phyloP scores from a whole-genome alignment of 2,329 filamentous ascomycete species.

The Cladosporium sp. region DNA sequence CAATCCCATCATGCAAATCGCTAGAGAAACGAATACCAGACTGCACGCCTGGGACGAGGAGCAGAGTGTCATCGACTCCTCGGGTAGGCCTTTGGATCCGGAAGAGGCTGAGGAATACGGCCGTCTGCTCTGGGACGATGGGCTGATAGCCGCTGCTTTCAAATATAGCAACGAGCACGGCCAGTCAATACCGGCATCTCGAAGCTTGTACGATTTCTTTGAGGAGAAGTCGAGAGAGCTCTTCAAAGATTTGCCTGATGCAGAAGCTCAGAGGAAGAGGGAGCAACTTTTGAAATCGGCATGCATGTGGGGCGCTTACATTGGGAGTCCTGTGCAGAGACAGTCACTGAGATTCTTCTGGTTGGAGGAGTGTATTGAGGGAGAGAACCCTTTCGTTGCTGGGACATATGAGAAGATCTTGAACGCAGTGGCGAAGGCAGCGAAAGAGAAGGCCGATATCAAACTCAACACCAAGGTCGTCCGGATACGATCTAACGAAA shows the following conservation, averaged over 20 bases:
- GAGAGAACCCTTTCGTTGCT: conserved; percentile 61
- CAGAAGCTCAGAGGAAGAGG: conserved; percentile 43
- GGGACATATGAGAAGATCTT: conserved; percentile 59
- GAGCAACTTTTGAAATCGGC: conserved; percentile 50
- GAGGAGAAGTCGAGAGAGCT: conserved; percentile 44
- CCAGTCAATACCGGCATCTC: conserved; percentile 47
- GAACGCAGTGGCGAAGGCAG: conserved; percentile 56
- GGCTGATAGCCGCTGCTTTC: conserved; percentile 65
- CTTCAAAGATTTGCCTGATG: conserved; percentile 33
- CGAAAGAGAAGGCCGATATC: conserved; percentile 52
- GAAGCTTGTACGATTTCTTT: conserved; percentile 57
- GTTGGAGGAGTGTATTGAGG: conserved; percentile 74
- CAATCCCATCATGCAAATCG: conserved; percentile 67
- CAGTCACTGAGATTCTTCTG: conserved; percentile 75
- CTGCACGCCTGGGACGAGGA: conserved; percentile 51
- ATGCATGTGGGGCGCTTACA: conserved; percentile 67
- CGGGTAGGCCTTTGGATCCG: conserved; percentile 49
- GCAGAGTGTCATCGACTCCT: conserved; percentile 54
- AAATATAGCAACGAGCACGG: conserved; percentile 58
- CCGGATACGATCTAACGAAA: conserved; percentile 31
- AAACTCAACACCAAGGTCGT: conserved; percentile 46
- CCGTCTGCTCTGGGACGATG: conserved; percentile 56
- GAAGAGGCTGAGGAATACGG: conserved; percentile 37
- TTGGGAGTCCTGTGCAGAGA: conserved; percentile 59
- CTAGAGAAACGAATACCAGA: conserved; percentile 55